Evolutionary conservation across 345 rosid genomes (phyloP), one percentile per base, ranked within the genome.

Genomic region (Populus alba): DNA sequence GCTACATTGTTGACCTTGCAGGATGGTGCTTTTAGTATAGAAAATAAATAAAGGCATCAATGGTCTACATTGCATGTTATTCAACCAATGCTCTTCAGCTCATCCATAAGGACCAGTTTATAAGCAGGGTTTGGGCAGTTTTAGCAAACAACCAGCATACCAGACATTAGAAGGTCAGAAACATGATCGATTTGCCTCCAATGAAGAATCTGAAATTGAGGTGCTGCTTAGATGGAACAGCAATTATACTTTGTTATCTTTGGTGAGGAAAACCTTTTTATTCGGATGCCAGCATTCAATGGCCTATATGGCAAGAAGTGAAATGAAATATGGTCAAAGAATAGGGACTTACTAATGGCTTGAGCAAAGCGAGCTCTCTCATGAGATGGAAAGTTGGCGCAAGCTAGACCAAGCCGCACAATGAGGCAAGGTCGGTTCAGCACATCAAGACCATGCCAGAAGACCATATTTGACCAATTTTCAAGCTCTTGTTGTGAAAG

Each of bases 381-480:
- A 68, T 81, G 79, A 75, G 88, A 86, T 67, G 95, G 92, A 80
- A 96, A 81, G 82, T 80, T 84, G 62, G 75, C 71, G 81, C 90
- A 94, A 75, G 97, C 99, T 70, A 84, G 86, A 63, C 99, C 98
- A 82, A 96, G 92, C 31, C 97, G 90, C 43, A 96, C 93, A 61
- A 96, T 86, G 38, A 96, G 94, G 82, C 98, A 96, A 41, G 98
- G 98, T 67, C 91, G 88, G 78, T 90, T 77, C 85, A 83, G 88
- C 83, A 85, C 76, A 82, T 96, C 99, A 86, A 76, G 83, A 73
- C 97, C 98, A 89, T 96, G 99, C 99, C 99, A 96, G 80, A 96
- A 96, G 27, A 92, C 88, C 86, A 96, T 70, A 81, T 85, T 82
- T 43, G 95, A 90, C 98, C 99, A 96, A 66, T 76, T 81, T 78